Percentiles rank a stretch among this genome's conserved stretches.
Evolutionary conservation across 306 rosid species (phyloP).

Genomic region (Phaseolus lunatus): DNA sequence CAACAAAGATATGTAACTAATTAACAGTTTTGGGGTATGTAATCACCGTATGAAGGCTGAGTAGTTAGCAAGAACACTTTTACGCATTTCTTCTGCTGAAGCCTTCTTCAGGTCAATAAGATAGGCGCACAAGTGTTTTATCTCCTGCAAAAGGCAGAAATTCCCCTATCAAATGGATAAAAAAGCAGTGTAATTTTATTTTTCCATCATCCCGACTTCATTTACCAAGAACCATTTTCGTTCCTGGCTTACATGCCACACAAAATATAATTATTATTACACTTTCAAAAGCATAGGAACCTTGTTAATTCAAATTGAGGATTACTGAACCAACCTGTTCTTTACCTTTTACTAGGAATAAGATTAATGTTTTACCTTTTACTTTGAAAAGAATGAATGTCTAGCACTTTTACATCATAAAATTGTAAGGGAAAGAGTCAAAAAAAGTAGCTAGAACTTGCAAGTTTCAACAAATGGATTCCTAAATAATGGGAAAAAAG

Average conservation of each 20-base stretch:
- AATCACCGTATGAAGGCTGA: slow-evolving; percentile 88
- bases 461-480: slow-evolving; percentile 3
- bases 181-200: background rate
- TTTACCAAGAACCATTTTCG: slow-evolving; percentile 2
- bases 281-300: slow-evolving; percentile 6
- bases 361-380: background rate
- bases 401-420: background rate
- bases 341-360: background rate
- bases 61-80: slow-evolving; percentile 88
- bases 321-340: background rate
- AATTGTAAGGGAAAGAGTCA: background rate
- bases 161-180: background rate
- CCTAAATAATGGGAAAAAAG: background rate
- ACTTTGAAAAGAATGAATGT: background rate
- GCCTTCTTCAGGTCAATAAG: slow-evolving; percentile 86
- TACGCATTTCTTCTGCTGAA: slow-evolving; percentile 99
- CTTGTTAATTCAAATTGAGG: background rate
- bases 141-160: slow-evolving; percentile 61
- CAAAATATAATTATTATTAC: slow-evolving; percentile 4
- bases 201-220: background rate
- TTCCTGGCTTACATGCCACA: background rate
- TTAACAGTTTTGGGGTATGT: background rate
- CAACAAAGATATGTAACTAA: slow-evolving; percentile 1
- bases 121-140: slow-evolving; percentile 66
- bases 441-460: background rate